Conservation (phyloP, 805 yeast genomes). For the Candida yuanshanica region DNA sequence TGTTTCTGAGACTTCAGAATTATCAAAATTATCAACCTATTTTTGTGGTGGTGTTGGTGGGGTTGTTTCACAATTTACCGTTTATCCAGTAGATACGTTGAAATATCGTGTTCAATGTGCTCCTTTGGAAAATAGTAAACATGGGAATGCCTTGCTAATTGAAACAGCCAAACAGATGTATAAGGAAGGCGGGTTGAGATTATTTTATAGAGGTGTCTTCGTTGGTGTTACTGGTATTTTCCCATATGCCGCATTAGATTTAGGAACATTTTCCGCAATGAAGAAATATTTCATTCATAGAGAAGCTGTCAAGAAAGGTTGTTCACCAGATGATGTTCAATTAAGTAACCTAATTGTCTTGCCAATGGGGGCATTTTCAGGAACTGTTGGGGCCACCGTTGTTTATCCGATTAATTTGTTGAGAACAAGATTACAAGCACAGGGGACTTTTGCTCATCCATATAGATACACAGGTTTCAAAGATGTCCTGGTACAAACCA, state of each 20-base stretch:
- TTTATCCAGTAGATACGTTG: slow-evolving; percentile 92
- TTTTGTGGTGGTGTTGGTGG: slow-evolving; percentile 97
- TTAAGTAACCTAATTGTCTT: slow-evolving; percentile 77
- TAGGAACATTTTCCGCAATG: slow-evolving; percentile 87
- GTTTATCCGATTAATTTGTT: slow-evolving; percentile 91
- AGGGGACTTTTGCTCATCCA: slow-evolving; percentile 96
- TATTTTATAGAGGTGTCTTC: slow-evolving; percentile 81
- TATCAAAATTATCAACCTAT: slow-evolving; percentile 76
- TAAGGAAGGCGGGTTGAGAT: slow-evolving; percentile 66
- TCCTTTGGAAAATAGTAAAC: slow-evolving; percentile 54
- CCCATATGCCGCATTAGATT: slow-evolving; percentile 94
- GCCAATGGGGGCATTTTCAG: slow-evolving; percentile 91
- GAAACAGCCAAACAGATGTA: slow-evolving; percentile 75
- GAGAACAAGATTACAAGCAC: slow-evolving; percentile 94
- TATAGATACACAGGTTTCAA: slow-evolving; percentile 70
- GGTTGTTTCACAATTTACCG: slow-evolving; percentile 85
- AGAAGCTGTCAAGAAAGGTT: slow-evolving; percentile 48
- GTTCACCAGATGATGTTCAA: slow-evolving; percentile 59
- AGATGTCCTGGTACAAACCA: slow-evolving; percentile 73
- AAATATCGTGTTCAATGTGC: slow-evolving; percentile 94
- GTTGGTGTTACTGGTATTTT: slow-evolving; percentile 96
- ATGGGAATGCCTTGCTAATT: slow-evolving; percentile 56
- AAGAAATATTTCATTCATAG: slow-evolving; percentile 68
- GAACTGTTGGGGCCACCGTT: slow-evolving; percentile 90
- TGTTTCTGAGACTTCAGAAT: slow-evolving; percentile 56